Evolutionary conservation across 306 rosid species (phyloP), one percentile per base, ranked within the genome.

Genomic region (Vigna radiata): DNA sequence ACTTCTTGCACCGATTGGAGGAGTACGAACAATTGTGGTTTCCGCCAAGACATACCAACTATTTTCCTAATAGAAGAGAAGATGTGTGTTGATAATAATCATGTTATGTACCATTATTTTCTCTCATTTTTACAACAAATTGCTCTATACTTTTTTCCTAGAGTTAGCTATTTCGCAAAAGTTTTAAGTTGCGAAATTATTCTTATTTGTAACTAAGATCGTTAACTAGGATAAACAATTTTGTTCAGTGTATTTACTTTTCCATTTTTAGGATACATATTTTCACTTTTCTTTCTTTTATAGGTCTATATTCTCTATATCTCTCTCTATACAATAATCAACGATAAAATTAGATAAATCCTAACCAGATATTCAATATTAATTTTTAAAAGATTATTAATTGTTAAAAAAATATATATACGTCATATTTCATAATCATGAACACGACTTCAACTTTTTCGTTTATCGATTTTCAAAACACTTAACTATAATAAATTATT

Each of bases 1-100:
- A 9, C 0, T 36, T 4, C 12, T 86, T 31, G 85, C 97, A 43
- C 94, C 94, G 0, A 72, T 89, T 15, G 94, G 97, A 78, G 94
- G 97, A 81, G 17, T 81, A 16, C 71, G 90, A 4, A 86, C 88
- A 33, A 89, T 91, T 63, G 6, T 91, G 72, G 4, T 88, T 23
- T 83, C 87, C 0, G 84, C 81, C 7, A 83, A 80, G 54, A 54
- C 67, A 27, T 89, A 89, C 76, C 70, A 73, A 74, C 6, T 88
- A 5, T 91, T 88, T 61, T 85, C 91, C 3, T 89, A 70, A 78
- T 18, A 33, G 11, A 52, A n/a, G 49, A 44, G 15, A 52, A 23
- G 41, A 44, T 27, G 31, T 2, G 19, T 41, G 8, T 46, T 72
- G 44, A 8, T 9, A 0, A 12, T 31, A 65, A 52, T 25, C 67